phyloP scores from a whole-genome alignment of 139 green algal species.

The Coelastrella sp. region DNA sequence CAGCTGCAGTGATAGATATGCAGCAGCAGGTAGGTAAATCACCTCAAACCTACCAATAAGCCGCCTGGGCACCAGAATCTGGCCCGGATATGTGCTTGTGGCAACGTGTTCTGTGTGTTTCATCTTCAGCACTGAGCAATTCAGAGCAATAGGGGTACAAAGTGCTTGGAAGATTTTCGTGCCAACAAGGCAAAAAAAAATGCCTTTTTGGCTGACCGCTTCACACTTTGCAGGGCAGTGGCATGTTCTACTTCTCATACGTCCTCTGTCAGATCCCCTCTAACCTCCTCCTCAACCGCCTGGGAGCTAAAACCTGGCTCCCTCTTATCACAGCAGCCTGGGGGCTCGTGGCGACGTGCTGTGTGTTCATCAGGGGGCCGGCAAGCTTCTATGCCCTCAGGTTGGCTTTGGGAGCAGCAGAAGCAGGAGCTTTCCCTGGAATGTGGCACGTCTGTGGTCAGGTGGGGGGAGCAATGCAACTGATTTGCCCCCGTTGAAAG shows the following conservation, averaged over 20 bases:
- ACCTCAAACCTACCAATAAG: no score
- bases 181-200: no score
- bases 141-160: no score
- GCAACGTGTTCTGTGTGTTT: no score
- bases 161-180: no score
- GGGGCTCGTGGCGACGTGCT: conserved; percentile 25
- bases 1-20: no score
- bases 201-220: neutral
- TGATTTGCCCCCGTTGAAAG: no score
- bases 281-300: conserved; percentile 25
- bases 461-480: neutral
- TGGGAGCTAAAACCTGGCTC: conserved; percentile 39
- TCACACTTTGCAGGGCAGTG: neutral
- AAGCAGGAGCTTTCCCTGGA: conserved; percentile 39
- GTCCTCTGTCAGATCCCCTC: conserved; percentile 32
- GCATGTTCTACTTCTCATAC: conserved; percentile 34
- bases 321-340: conserved; percentile 43
- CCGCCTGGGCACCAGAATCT: no score
- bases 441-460: conserved; percentile 45
- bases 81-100: no score
- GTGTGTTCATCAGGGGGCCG: conserved; percentile 27
- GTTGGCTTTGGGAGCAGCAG: conserved; percentile 31
- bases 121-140: no score
- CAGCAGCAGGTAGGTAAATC: no score
- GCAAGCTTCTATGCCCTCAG: conserved; percentile 40